These are phyloP conservation scores for Sonneratia caseolaris DNA, from an alignment of 345 rosid genomes.

Conservation along the genomic window DNA sequence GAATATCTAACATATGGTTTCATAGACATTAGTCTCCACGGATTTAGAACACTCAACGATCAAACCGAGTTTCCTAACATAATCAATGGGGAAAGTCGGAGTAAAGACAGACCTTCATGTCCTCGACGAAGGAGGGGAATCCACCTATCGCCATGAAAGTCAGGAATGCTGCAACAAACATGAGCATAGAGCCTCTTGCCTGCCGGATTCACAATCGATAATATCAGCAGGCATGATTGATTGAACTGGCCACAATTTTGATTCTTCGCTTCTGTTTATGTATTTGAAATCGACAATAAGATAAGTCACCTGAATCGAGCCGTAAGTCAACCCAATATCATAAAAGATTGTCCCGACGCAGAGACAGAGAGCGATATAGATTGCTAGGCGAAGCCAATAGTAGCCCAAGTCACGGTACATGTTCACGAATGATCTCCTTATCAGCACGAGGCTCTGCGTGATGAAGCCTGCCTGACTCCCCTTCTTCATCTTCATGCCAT, in stretches of 20 bases:
- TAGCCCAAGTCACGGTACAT: slow-evolving; percentile 60
- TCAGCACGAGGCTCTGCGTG: slow-evolving; percentile 33
- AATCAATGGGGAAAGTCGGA: too few relatives aligned
- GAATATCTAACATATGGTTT: slow-evolving; percentile 20
- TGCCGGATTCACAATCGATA: slow-evolving; percentile 6
- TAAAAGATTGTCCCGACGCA: slow-evolving; percentile 37
- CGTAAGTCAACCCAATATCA: slow-evolving; percentile 20
- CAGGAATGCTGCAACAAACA: slow-evolving; percentile 38
- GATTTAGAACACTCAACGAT: too few relatives aligned
- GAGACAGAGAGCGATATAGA: slow-evolving; percentile 36
- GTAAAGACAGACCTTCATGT: slow-evolving; percentile 31
- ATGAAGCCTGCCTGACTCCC: slow-evolving; percentile 27
- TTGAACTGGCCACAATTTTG: too few relatives aligned
- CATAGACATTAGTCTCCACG: too few relatives aligned
- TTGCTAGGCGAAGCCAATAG: slow-evolving; percentile 52
- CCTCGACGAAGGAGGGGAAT: slow-evolving; percentile 53
- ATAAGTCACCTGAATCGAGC: slow-evolving; percentile 42
- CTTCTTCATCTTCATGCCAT: slow-evolving; percentile 10
- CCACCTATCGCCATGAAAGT: slow-evolving; percentile 51
- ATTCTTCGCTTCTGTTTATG: too few relatives aligned
- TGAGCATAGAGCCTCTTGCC: slow-evolving; percentile 35
- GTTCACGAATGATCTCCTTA: slow-evolving; percentile 41
- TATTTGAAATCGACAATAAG: neutral
- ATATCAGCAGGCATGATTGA: too few relatives aligned
- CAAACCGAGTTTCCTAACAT: too few relatives aligned